Percentiles rank a stretch among this genome's conserved stretches.
Evolutionary conservation across 176 grass and related monocot genomes (phyloP).

Genomic region (Triticum urartu): DNA sequence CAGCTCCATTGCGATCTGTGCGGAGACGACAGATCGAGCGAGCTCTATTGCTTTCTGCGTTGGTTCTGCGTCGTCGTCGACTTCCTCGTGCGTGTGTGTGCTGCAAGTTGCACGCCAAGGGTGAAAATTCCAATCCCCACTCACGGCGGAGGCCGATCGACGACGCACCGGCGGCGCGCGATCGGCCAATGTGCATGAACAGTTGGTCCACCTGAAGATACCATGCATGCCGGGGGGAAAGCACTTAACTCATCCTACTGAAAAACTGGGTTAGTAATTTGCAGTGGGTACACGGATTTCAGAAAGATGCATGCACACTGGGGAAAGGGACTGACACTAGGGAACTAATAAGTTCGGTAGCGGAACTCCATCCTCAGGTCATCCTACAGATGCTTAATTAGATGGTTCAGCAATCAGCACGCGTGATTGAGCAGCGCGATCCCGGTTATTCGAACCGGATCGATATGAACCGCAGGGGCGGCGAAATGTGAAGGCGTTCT

Average conservation of each 20-base stretch:
- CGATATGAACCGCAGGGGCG: background rate
- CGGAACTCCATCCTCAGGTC: slow-evolving; percentile 24
- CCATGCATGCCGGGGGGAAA: slow-evolving; percentile 33
- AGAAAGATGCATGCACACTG: slow-evolving; percentile 16
- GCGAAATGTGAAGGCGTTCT: slow-evolving; percentile 35
- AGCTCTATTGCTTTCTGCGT: background rate
- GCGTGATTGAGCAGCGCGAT: slow-evolving; percentile 29
- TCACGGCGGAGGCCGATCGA: slow-evolving; percentile 45
- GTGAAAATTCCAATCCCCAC: slow-evolving; percentile 40
- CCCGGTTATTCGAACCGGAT: slow-evolving; percentile 10
- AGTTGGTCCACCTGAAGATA: slow-evolving; percentile 57
- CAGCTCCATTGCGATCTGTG: slow-evolving; percentile 24
- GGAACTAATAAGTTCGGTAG: slow-evolving; percentile 21
- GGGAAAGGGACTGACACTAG: slow-evolving; percentile 47
- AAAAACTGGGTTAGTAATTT: slow-evolving; percentile 10
- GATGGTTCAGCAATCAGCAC: background rate
- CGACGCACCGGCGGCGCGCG: slow-evolving; percentile 29
- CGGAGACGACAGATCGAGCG: slow-evolving; percentile 12
- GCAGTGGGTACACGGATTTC: slow-evolving; percentile 49
- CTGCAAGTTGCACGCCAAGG: slow-evolving; percentile 33
- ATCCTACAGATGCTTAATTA: slow-evolving; percentile 17
- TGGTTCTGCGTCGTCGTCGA: background rate
- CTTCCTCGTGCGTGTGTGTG: background rate
- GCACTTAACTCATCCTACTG: slow-evolving; percentile 24
- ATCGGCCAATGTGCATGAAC: slow-evolving; percentile 40